Evolutionary conservation across 2,329 filamentous ascomycete genomes (phyloP).

Genomic region (Fusarium tanahbumbuense): DNA sequence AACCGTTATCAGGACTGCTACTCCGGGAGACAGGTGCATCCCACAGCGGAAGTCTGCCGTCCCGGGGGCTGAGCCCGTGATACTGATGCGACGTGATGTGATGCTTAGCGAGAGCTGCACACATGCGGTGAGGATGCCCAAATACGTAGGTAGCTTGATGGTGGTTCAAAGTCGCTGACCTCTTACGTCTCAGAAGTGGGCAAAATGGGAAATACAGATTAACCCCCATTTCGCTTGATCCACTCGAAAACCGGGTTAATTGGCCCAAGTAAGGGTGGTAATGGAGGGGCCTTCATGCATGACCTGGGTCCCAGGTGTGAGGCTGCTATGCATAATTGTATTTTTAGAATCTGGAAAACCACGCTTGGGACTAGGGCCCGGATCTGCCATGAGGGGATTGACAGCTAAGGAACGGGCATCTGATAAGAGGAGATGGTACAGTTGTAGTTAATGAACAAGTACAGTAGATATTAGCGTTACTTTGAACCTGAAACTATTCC

Average conservation of each 20-base stretch:
- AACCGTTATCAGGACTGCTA: neutral
- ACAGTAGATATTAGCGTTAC: neutral
- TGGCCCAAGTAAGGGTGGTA: conserved; percentile 21
- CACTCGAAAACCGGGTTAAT: conserved; percentile 39
- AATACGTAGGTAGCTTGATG: conserved; percentile 15
- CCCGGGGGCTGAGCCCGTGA: conserved; percentile 9
- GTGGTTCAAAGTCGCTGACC: conserved; percentile 27
- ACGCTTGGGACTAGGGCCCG: conserved; percentile 12
- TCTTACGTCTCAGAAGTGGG: conserved; percentile 33
- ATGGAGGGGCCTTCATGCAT: conserved; percentile 32
- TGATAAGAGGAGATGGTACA: neutral
- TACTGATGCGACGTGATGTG: conserved; percentile 19
- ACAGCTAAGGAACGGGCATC: conserved; percentile 2
- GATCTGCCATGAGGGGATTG: conserved; percentile 18
- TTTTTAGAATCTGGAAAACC: conserved; percentile 37
- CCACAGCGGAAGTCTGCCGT: conserved; percentile 1
- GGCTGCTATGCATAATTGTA: conserved; percentile 44
- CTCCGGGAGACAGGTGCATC: neutral
- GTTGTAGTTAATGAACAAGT: neutral
- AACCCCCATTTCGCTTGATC: conserved; percentile 38
- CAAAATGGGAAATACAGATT: conserved; percentile 38
- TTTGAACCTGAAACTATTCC: neutral
- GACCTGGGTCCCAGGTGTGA: conserved; percentile 33
- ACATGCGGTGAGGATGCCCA: conserved; percentile 34
- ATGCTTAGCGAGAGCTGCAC: conserved; percentile 5